phyloP scores from a whole-genome alignment of 2,329 filamentous ascomycete species.

The Fusarium stilboides region DNA sequence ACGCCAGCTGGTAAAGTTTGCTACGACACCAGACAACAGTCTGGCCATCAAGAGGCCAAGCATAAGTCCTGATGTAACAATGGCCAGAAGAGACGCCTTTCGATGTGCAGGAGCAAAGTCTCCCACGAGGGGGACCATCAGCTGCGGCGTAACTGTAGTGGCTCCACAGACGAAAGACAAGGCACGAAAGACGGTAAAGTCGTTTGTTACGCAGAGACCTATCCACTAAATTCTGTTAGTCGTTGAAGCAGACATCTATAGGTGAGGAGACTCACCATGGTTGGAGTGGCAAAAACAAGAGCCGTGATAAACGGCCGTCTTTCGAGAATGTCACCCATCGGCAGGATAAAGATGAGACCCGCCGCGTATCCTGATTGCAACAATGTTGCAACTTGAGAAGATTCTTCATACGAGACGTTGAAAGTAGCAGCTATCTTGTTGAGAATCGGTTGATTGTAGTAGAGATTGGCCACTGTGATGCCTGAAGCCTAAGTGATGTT shows the following conservation, averaged over 20 bases:
- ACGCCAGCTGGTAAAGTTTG: slow-evolving; percentile 82
- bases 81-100: slow-evolving; percentile 78
- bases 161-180: slow-evolving; percentile 82
- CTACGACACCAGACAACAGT: slow-evolving; percentile 80
- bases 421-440: slow-evolving; percentile 83
- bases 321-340: slow-evolving; percentile 78
- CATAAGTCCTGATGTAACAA: slow-evolving; percentile 82
- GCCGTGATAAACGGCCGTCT: slow-evolving; percentile 78
- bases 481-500: slow-evolving; percentile 62
- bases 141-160: slow-evolving; percentile 84
- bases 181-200: slow-evolving; percentile 75
- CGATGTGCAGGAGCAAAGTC: slow-evolving; percentile 80
- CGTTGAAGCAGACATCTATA: not conserved
- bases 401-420: slow-evolving; percentile 76
- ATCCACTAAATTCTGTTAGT: slow-evolving; percentile 66
- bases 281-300: slow-evolving; percentile 77
- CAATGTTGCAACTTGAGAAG: slow-evolving; percentile 78
- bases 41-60: slow-evolving; percentile 84
- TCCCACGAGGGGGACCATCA: slow-evolving; percentile 85
- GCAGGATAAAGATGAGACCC: slow-evolving; percentile 81
- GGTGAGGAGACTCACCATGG: slow-evolving; percentile 66
- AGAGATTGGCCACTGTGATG: slow-evolving; percentile 84
- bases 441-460: slow-evolving; percentile 85
- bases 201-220: slow-evolving; percentile 77
- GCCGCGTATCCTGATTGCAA: slow-evolving; percentile 85